Base-by-base conservation (phyloP, 2,329 filamentous ascomycete species). In the Alternaria burnsii region DNA sequence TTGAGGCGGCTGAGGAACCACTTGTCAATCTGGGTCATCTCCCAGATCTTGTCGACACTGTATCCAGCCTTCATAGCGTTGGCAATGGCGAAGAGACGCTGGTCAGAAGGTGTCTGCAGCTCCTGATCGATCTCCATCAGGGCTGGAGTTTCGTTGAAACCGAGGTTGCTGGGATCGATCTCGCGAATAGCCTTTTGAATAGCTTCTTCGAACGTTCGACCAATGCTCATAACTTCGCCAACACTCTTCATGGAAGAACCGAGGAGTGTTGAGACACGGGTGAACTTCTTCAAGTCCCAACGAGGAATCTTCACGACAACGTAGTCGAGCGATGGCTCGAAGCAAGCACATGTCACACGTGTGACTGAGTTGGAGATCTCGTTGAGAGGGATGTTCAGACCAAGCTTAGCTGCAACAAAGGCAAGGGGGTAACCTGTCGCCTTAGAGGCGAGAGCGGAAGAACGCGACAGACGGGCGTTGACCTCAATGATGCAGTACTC, bases 401-500 rank as follows among this genome's bases (percentile, higher is more conserved):
- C 95, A 65, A 99, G 86, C 85, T 99, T 99, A 50, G 95, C 95
- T 36, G 95, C 95, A 71, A 97, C 95, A 76, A 97, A 99, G 8
- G 95, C 94, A 68, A 99, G 83, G 32, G 94, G 94, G 77, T 98
- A 99, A 38, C 95, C 94, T 9, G 94, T 99, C 8, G 94, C 94
- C 84, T 99, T 99, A 22, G 95, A 98, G 22, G 94, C 94, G 66
- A 99, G 84, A 16, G 95, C 94, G 11, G 94, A 99, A 50, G 94
- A 99, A 81, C 95, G 87, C 52, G 94, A 99, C 60, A 99, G 84
- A 86, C 94, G 91, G 50, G 94, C 95, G 75, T 99, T 99, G 83
- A 99, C 95, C 80, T 99, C 95, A 75, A 99, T 99, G 69, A 99
- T 97, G 85, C 95, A 97, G 83, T 97, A 99, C 77, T 99, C 95